Conservation (phyloP, 345 rosid species). For the Citrus medica region DNA sequence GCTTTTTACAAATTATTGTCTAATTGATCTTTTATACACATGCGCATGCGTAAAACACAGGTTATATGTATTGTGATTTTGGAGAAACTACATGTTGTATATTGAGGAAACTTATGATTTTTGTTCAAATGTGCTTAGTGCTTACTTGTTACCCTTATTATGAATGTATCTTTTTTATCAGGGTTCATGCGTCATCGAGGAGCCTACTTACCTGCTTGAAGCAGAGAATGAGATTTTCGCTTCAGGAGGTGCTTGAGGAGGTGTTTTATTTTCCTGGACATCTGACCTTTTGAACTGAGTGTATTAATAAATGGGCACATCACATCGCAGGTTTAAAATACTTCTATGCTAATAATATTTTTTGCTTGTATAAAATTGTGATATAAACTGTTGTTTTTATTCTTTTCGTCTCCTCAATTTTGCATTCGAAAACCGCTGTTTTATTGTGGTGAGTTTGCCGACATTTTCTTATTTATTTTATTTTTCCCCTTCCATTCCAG, state of each 20-base stretch:
- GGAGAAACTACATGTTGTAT: neutral
- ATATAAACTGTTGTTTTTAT: neutral
- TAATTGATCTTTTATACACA: neutral
- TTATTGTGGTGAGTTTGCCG: neutral
- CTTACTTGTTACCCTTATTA: neutral
- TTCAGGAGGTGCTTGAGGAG: conserved; percentile 26
- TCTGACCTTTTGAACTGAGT: conserved; percentile 25
- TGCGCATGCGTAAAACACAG: neutral
- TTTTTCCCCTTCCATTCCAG: conserved; percentile 32
- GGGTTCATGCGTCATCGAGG: conserved; percentile 10
- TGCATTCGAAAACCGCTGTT: neutral
- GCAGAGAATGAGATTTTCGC: conserved; percentile 27
- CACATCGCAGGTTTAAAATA: conserved; percentile 61
- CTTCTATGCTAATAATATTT: neutral
- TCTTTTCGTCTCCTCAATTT: neutral
- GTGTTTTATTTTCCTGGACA: conserved; percentile 13
- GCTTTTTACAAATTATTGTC: neutral
- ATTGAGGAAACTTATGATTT: neutral
- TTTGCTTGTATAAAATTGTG: conserved; percentile 1
- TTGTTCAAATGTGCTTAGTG: neutral
- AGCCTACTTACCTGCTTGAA: conserved; percentile 3
- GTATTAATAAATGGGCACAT: conserved; percentile 39
- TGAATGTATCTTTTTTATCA: neutral
- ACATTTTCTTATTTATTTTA: neutral
- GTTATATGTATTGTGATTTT: neutral